Evolutionary conservation across 768 basidiomycete species (phyloP), one percentile per base, ranked within the genome.

Genomic region (Solioccasus polychromus): DNA sequence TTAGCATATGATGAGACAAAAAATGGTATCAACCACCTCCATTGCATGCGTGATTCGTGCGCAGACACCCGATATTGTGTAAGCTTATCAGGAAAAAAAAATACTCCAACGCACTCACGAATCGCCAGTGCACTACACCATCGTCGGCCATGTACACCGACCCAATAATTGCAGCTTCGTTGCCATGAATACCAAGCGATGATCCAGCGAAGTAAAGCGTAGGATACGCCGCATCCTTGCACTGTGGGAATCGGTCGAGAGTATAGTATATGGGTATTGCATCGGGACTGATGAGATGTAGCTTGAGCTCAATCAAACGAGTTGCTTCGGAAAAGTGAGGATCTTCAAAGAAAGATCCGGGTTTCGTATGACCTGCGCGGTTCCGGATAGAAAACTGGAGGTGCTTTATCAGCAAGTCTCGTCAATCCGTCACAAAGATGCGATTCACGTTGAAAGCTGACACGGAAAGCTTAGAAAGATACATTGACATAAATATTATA

Each of bases 311-410:
- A 35, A 88, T 74, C 31, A 85, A 70, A 14, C 82, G 77, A 7
- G 79, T 79, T 4, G 82, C 83, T 58, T 88, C 86, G 30, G 75
- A 72, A 56, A 86, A 83, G 4, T 71, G 66, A 17, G 67, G 61
- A 44, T 79, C 60, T 18, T 72, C 74, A 59, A 86, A 84, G 55
- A 78, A 75, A 7, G 68, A 60, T 15, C 44, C 44, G 31, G 55
- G 52, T 34, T 53, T 60, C 1, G 53, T 53, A 19, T 51, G 55
- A 1, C 19, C 38, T 12, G 18, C 9, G 62, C 64, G 51, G 60
- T 64, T 40, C 52, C 58, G 63, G 32, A 31, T 23, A 7, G 39
- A 43, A 44, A 42, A 34, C 50, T 64, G 32, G 14, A 45, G 48
- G 42, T 12, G 5, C 8, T 29, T 59, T 20, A 48, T 24, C 18